phyloP scores from a whole-genome alignment of 1,284 basidiomycete species.

The Calocybe gambosa region DNA sequence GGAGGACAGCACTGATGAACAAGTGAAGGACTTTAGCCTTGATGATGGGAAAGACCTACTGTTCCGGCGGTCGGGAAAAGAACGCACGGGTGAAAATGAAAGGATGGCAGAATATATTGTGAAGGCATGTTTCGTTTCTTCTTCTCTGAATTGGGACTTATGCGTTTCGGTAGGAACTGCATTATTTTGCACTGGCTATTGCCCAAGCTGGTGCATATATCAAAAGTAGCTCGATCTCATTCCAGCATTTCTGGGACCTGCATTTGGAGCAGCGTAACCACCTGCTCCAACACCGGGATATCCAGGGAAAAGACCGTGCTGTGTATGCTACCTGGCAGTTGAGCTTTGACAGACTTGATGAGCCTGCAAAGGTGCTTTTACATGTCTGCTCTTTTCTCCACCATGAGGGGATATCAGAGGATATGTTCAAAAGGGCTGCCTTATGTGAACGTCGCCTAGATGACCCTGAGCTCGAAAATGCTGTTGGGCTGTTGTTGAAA shows the following conservation, averaged over 20 bases:
- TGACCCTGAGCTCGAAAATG: not conserved
- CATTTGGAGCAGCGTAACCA: not conserved
- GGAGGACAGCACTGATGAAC: not conserved
- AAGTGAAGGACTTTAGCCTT: not conserved
- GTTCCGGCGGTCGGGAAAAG: not conserved
- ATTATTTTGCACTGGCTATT: constrained; percentile 5
- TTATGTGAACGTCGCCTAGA: not conserved
- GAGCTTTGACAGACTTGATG: too few relatives aligned
- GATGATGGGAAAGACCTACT: constrained; percentile 1
- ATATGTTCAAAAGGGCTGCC: not conserved
- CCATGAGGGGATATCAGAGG: not conserved
- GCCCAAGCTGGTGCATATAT: constrained; percentile 9
- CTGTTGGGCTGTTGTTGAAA: too few relatives aligned
- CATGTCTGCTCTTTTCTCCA: not conserved
- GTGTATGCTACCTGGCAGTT: too few relatives aligned
- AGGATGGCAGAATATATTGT: not conserved
- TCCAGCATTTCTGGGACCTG: not conserved
- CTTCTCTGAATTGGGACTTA: not conserved
- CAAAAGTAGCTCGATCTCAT: not conserved
- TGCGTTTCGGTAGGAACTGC: not conserved
- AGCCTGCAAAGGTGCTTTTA: not conserved
- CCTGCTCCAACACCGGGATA: too few relatives aligned
- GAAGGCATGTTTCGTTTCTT: not conserved
- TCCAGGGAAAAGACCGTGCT: too few relatives aligned
- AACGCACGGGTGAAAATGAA: not conserved